These are phyloP conservation scores for Gremmenia infestans DNA, from an alignment of 2,329 filamentous ascomycete genomes.

Conservation along the genomic window DNA sequence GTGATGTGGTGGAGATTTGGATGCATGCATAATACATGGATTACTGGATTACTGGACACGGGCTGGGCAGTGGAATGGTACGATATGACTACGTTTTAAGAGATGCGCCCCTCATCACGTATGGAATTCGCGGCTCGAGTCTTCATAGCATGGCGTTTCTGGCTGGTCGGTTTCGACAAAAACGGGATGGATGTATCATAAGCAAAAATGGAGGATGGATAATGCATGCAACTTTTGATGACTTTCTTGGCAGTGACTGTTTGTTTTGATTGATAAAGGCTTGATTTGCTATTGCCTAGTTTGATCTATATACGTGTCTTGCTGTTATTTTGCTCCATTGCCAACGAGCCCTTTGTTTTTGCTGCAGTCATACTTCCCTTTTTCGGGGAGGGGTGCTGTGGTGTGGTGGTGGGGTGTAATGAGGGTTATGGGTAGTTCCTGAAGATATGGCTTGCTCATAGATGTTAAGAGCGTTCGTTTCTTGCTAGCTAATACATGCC, in stretches of 20 bases:
- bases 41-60: not conserved
- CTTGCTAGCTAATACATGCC: too few relatives aligned
- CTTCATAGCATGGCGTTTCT: not conserved
- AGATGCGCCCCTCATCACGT: not conserved
- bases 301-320: too few relatives aligned
- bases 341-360: not conserved
- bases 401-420: too few relatives aligned
- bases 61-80: not conserved
- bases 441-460: too few relatives aligned
- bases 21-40: constrained; percentile 12
- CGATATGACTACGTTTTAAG: not conserved
- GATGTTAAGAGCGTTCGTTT: too few relatives aligned
- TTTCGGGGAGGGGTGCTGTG: too few relatives aligned
- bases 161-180: not conserved
- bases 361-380: not conserved
- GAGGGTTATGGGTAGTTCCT: too few relatives aligned
- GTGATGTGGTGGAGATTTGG: too few relatives aligned
- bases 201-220: not conserved
- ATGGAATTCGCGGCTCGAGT: not conserved
- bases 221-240: not conserved
- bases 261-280: too few relatives aligned
- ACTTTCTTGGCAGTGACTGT: not conserved
- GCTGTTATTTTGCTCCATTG: too few relatives aligned
- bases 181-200: not conserved
- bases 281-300: too few relatives aligned